These are phyloP conservation scores for Leishmania arabica DNA, from an alignment of 208 protist genomes.

Conservation along the genomic window DNA sequence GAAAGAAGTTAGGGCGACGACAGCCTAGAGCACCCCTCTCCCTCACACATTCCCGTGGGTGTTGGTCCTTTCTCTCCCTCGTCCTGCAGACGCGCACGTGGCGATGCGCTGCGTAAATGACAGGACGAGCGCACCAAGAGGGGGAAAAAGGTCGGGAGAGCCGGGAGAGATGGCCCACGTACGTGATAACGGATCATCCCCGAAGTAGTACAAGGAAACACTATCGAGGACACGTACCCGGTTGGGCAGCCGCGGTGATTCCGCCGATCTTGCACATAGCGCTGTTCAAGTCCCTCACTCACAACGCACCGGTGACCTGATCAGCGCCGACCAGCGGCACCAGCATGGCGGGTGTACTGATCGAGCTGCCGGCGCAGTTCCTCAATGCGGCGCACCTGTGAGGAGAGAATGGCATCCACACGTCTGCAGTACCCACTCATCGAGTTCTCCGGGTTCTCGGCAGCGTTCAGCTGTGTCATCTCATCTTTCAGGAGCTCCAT, in stretches of 20 bases:
- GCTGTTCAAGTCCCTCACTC: neutral
- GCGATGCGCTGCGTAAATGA: neutral
- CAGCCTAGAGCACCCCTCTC: neutral
- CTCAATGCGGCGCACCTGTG: conserved; percentile 81
- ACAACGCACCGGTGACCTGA: neutral
- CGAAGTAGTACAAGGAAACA: conserved; percentile 6
- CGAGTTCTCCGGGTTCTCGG: conserved; percentile 87
- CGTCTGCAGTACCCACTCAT: conserved; percentile 91
- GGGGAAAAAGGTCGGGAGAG: neutral
- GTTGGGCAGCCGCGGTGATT: neutral
- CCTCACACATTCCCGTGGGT: neutral
- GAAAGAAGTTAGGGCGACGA: neutral
- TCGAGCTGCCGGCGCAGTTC: conserved; percentile 76
- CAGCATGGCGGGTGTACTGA: conserved; percentile 60
- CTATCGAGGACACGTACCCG: neutral
- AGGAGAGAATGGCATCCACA: conserved; percentile 78
- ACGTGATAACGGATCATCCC: conserved; percentile 3
- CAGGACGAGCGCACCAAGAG: neutral
- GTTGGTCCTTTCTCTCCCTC: neutral
- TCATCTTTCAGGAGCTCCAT: conserved; percentile 94
- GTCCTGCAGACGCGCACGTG: neutral
- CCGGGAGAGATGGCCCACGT: conserved; percentile 6
- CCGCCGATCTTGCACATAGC: neutral
- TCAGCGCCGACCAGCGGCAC: conserved; percentile 26
- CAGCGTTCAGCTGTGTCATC: conserved; percentile 91